phyloP scores from a whole-genome alignment of 2,329 filamentous ascomycete species.

The Penicillium brasilianum region DNA sequence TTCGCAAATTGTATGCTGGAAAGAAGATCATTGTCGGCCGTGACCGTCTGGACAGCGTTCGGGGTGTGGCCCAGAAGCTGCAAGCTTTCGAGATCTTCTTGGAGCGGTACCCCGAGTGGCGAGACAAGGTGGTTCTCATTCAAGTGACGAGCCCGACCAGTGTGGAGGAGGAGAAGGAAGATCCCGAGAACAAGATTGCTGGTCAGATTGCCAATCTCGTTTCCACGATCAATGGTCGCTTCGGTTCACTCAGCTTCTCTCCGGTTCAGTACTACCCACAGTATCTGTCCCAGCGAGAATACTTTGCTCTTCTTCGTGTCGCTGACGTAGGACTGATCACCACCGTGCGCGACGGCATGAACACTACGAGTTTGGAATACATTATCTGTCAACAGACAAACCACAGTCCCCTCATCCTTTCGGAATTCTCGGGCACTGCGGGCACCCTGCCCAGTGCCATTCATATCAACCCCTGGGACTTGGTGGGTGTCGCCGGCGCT shows the following conservation, averaged over 20 bases:
- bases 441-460: conserved; percentile 84
- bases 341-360: conserved; percentile 96
- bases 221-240: conserved; percentile 87
- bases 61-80: conserved; percentile 93
- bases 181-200: conserved; percentile 77
- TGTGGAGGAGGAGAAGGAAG: conserved; percentile 77
- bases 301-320: conserved; percentile 88
- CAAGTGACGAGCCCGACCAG: conserved; percentile 90
- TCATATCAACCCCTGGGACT: conserved; percentile 96
- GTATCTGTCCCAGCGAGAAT: conserved; percentile 87
- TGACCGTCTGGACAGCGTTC: conserved; percentile 89
- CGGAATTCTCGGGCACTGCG: conserved; percentile 94
- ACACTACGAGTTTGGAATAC: conserved; percentile 94
- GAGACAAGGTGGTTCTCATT: conserved; percentile 87
- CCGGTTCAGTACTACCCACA: conserved; percentile 95
- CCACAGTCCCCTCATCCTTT: conserved; percentile 87
- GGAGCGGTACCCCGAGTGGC: conserved; percentile 88
- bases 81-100: conserved; percentile 93
- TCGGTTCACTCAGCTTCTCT: conserved; percentile 84
- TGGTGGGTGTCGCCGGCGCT: conserved; percentile 79
- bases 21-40: conserved; percentile 95
- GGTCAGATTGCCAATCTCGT: conserved; percentile 90
- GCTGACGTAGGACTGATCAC: conserved; percentile 94
- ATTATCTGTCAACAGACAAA: conserved; percentile 88
- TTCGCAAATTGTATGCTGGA: conserved; percentile 79